Conservation (phyloP, 371 early-diverging fungal genomes). For the Apophysomyces sp. region DNA sequence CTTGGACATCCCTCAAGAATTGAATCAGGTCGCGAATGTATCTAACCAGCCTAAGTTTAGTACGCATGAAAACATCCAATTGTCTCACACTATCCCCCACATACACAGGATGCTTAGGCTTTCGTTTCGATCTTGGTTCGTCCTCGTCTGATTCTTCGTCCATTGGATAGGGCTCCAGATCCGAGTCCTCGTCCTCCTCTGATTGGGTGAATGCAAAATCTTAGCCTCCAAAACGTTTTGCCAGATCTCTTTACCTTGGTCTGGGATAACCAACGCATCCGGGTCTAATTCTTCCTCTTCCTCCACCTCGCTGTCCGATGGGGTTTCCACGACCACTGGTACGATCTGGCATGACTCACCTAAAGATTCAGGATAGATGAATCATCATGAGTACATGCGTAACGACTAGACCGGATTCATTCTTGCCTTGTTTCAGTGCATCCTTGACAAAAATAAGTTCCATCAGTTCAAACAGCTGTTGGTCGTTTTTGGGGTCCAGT, state of each 20-base stretch:
- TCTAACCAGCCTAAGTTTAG: conserved; percentile 19
- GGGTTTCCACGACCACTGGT: neutral
- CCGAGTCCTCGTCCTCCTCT: conserved; percentile 30
- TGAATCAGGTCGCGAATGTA: conserved; percentile 39
- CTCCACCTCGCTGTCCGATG: neutral
- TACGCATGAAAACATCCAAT: no score
- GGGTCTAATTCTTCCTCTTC: conserved; percentile 38
- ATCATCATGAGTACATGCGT: neutral
- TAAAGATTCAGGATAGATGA: neutral
- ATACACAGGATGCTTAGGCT: conserved; percentile 32
- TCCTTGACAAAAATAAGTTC: conserved; percentile 16
- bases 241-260: conserved; percentile 7
- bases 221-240: neutral
- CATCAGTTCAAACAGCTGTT: conserved; percentile 14
- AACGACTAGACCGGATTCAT: neutral
- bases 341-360: neutral
- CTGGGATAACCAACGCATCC: conserved; percentile 20
- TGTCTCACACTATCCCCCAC: no score
- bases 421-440: conserved; percentile 7
- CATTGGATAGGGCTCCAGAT: conserved; percentile 49
- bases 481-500: conserved; percentile 17
- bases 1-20: conserved; percentile 36
- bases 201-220: neutral
- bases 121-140: conserved; percentile 9
- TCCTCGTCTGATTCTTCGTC: conserved; percentile 52